Evolutionary conservation across 768 basidiomycete species (phyloP).

Genomic region (Leccinum boreale): DNA sequence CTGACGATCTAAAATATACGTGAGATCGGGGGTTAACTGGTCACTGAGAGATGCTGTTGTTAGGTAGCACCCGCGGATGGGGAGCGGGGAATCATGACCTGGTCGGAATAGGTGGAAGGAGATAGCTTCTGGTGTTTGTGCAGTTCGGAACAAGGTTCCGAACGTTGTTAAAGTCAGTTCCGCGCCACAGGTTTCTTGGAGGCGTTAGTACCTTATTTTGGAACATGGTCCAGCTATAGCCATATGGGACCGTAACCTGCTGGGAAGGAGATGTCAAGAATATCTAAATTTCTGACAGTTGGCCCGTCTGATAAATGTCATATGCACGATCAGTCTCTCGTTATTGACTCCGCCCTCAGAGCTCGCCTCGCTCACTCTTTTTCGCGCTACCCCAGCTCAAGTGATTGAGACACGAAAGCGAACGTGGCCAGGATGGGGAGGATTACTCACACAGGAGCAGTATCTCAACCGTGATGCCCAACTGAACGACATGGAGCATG

Average conservation of each 20-base stretch:
- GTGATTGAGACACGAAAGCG: conserved; percentile 38
- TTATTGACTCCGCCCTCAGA: conserved; percentile 6
- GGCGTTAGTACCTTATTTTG: not conserved
- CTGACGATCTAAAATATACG: not conserved
- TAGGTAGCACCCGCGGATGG: not conserved
- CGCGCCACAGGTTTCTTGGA: not conserved
- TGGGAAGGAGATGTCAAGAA: conserved; percentile 1
- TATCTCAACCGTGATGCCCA: conserved; percentile 42
- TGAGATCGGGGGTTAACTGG: not conserved
- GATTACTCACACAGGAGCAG: conserved; percentile 40
- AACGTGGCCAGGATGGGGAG: conserved; percentile 42
- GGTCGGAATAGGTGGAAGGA: not conserved
- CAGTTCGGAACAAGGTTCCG: not conserved
- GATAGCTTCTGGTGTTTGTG: not conserved
- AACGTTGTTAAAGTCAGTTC: not conserved
- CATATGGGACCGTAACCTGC: not conserved
- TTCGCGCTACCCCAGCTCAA: conserved; percentile 48
- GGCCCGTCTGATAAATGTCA: not conserved
- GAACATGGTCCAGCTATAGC: not conserved
- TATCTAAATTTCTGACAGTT: not conserved
- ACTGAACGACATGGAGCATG: conserved; percentile 42
- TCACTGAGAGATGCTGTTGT: not conserved
- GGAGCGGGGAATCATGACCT: not conserved
- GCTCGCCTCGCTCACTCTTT: conserved; percentile 37
- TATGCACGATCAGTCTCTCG: not conserved